Evolutionary conservation across 805 yeast genomes (phyloP).

Genomic region (Sugiyamaella boreocaroliniensis): DNA sequence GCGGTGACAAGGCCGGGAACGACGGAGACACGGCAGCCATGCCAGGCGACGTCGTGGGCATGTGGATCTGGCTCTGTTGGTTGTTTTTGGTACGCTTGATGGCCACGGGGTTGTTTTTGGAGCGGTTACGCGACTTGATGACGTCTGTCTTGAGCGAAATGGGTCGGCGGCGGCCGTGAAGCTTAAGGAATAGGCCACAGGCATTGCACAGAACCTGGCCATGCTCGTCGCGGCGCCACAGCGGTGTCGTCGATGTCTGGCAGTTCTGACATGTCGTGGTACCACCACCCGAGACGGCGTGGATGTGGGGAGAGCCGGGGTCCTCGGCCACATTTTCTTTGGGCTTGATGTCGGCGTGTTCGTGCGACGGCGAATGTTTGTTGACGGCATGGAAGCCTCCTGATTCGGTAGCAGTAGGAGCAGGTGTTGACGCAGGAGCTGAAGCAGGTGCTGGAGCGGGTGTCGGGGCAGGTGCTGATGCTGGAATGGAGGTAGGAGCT

Average conservation of each 20-base stretch:
- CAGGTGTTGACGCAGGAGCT: too few species aligned
- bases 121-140: conserved; percentile 71
- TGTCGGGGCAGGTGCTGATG: too few species aligned
- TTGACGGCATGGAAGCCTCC: too few species aligned
- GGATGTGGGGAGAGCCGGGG: not conserved
- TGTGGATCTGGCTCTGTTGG: conserved; percentile 11
- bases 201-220: conserved; percentile 92
- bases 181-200: conserved; percentile 80
- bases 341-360: too few species aligned
- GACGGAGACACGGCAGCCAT: conserved; percentile 12
- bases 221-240: conserved; percentile 91
- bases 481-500: too few species aligned
- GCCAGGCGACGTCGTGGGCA: conserved; percentile 8
- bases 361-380: too few species aligned
- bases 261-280: conserved; percentile 67
- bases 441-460: too few species aligned
- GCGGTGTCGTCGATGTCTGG: conserved; percentile 85
- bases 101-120: conserved; percentile 15
- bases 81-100: conserved; percentile 13
- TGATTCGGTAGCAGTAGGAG: too few species aligned
- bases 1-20: conserved; percentile 14
- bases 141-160: conserved; percentile 87
- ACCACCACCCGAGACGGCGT: too few species aligned
- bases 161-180: conserved; percentile 92
- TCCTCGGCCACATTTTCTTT: not conserved